Evolutionary conservation across 768 basidiomycete genomes (phyloP).

Genomic region (Lactarius sp.): DNA sequence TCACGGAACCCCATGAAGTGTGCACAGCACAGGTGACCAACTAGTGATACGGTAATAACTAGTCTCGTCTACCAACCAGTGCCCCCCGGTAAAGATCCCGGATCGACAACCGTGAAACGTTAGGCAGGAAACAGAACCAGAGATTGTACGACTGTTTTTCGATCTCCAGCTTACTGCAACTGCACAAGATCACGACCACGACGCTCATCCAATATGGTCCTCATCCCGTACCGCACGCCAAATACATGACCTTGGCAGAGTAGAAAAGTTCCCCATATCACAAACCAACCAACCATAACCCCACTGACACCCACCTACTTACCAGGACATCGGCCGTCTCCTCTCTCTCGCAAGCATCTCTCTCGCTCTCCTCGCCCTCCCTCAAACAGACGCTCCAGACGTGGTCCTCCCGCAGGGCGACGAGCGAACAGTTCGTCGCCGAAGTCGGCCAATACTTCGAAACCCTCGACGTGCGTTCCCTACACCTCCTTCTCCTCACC

Average conservation of each 20-base stretch:
- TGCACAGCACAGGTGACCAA: too few relatives aligned
- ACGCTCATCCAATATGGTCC: conserved; percentile 66
- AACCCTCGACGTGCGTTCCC: conserved; percentile 59
- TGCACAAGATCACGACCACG: neutral
- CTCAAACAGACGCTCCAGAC: conserved; percentile 68
- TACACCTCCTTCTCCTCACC: neutral
- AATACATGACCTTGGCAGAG: conserved; percentile 73
- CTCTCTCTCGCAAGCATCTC: conserved; percentile 75
- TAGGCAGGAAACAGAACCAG: too few relatives aligned
- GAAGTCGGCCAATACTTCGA: conserved; percentile 86
- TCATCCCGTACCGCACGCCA: conserved; percentile 77
- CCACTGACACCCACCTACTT: neutral
- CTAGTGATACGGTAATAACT: too few relatives aligned
- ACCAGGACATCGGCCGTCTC: conserved; percentile 71
- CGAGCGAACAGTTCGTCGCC: conserved; percentile 80
- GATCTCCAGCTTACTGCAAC: too few relatives aligned
- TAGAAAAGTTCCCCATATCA: conserved; percentile 67
- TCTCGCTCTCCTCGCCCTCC: conserved; percentile 71
- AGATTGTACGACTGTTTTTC: too few relatives aligned
- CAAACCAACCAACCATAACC: neutral
- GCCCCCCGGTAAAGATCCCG: too few relatives aligned
- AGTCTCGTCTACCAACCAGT: too few relatives aligned
- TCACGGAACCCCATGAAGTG: too few relatives aligned
- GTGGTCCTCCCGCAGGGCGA: conserved; percentile 72
- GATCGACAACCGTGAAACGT: too few relatives aligned